These are phyloP conservation scores for Musa troglodytarum DNA, from an alignment of 176 grass and related monocot genomes.

Conservation along the genomic window DNA sequence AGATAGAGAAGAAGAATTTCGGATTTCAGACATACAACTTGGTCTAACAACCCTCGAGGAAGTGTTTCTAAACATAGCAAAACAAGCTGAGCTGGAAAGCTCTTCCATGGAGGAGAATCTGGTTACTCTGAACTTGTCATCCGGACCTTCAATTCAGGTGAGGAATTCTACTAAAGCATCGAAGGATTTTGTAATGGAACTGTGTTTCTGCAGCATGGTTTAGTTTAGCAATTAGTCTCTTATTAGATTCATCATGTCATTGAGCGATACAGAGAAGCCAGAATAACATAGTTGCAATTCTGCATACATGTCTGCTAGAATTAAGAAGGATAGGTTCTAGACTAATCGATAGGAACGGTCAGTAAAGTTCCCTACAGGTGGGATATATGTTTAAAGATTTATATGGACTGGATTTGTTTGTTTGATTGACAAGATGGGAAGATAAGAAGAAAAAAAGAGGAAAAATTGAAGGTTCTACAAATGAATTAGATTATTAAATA, in stretches of 20 bases:
- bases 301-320: no score
- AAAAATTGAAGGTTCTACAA: no score
- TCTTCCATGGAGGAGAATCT: conserved; percentile 64
- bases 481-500: no score
- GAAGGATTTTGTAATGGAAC: background rate
- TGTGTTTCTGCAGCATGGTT: background rate
- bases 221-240: background rate
- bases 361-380: no score
- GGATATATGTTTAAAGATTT: no score
- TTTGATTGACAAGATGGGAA: no score
- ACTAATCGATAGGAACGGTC: no score
- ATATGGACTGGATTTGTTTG: no score
- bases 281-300: background rate
- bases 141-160: conserved; percentile 85
- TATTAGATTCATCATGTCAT: background rate
- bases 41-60: conserved; percentile 90
- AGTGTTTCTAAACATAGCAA: conserved; percentile 95
- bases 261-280: background rate
- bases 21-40: conserved; percentile 91
- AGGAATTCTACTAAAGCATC: background rate
- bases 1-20: conserved; percentile 74
- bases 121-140: conserved; percentile 60
- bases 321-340: no score
- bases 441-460: background rate
- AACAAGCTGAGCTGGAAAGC: conserved; percentile 83